Percentiles rank a stretch among this genome's conserved stretches.
These are phyloP conservation scores for Stromatinia cepivora DNA, from an alignment of 2,329 filamentous ascomycete genomes.

Conservation along the genomic window DNA sequence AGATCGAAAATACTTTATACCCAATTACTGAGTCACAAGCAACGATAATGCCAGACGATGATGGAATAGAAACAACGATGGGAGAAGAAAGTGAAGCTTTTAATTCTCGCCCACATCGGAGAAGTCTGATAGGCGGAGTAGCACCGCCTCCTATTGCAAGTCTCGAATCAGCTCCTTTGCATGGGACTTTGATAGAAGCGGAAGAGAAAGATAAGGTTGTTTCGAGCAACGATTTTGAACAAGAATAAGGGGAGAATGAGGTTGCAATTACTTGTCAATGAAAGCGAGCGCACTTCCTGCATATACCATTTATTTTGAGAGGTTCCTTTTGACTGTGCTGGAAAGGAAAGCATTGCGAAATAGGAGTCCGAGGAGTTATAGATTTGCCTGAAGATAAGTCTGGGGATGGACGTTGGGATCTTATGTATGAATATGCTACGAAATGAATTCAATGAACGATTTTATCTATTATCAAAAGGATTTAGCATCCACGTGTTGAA, in stretches of 20 bases:
- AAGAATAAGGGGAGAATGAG: conserved; percentile 6
- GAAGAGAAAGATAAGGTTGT: conserved; percentile 1
- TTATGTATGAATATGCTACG: conserved; percentile 14
- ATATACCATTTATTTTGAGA: conserved; percentile 23
- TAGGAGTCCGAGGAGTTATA: conserved; percentile 16
- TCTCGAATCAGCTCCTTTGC: conserved; percentile 54
- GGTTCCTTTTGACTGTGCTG: background rate
- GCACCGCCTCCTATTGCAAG: conserved; percentile 40
- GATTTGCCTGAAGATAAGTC: background rate
- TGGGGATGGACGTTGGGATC: conserved; percentile 1
- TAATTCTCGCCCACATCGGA: conserved; percentile 52
- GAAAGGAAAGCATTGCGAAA: conserved; percentile 7
- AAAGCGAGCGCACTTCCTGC: conserved; percentile 7
- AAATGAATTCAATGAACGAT: background rate
- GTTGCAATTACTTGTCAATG: background rate
- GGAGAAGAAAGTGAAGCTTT: conserved; percentile 54
- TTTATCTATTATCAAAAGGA: background rate
- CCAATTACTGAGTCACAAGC: conserved; percentile 33
- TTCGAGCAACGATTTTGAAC: conserved; percentile 16
- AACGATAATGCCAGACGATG: conserved; percentile 21
- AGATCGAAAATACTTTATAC: conserved; percentile 38
- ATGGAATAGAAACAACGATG: conserved; percentile 23
- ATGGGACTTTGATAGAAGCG: conserved; percentile 24
- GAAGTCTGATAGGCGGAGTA: conserved; percentile 53
- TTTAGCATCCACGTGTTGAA: background rate